phyloP scores from a whole-genome alignment of 2,329 filamentous ascomycete species.

The Neobulgaria alba region DNA sequence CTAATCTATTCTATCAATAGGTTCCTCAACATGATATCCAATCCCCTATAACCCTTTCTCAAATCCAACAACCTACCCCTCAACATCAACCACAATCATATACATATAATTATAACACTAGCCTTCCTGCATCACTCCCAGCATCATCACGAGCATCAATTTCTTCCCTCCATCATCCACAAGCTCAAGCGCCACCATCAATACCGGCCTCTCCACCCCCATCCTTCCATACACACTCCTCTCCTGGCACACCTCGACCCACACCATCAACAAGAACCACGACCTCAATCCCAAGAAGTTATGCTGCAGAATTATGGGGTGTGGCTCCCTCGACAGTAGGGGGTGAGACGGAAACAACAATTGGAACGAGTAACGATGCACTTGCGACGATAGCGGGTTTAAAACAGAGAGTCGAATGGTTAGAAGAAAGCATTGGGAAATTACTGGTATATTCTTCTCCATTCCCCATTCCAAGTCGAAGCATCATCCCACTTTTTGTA shows the following conservation, averaged over 20 bases:
- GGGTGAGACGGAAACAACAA: slow-evolving; percentile 3
- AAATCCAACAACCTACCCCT: not conserved
- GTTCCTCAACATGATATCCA: not conserved
- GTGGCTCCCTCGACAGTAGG: slow-evolving; percentile 19
- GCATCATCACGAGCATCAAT: not conserved
- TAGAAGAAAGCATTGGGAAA: slow-evolving; percentile 23
- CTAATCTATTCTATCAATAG: too few species aligned
- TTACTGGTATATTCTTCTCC: slow-evolving; percentile 12
- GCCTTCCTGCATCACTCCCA: not conserved
- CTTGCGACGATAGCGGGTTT: slow-evolving; percentile 17
- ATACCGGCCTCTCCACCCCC: slow-evolving; percentile 21
- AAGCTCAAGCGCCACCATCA: slow-evolving; percentile 9
- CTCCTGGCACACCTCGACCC: slow-evolving; percentile 15
- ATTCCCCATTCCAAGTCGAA: not conserved
- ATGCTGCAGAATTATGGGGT: slow-evolving; percentile 20
- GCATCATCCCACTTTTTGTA: too few species aligned
- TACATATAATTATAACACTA: not conserved
- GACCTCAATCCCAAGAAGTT: not conserved
- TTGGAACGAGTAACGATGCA: slow-evolving; percentile 18
- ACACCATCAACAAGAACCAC: slow-evolving; percentile 13
- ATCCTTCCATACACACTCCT: slow-evolving; percentile 19
- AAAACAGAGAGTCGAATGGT: slow-evolving; percentile 20
- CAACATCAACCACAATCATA: too few species aligned
- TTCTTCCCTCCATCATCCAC: not conserved
- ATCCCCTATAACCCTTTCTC: not conserved